These are phyloP conservation scores for Rhododendron griersonianum DNA, from an alignment of 148 eudicot genomes.

Conservation along the genomic window DNA sequence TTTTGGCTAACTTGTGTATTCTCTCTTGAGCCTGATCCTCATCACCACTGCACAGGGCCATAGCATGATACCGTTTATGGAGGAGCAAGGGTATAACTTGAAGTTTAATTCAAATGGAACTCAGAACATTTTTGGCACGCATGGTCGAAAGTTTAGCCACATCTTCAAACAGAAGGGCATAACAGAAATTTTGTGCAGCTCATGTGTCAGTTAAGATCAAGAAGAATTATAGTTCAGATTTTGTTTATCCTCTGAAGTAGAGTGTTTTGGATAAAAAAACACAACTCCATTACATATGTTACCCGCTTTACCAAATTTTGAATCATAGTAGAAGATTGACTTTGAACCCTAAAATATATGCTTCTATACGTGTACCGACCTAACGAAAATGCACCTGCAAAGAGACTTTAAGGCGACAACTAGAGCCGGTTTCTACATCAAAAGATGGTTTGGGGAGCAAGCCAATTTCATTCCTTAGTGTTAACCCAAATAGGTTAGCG, in stretches of 20 bases:
- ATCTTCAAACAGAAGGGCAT: not conserved
- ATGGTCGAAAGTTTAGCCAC: not conserved
- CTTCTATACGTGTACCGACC: not conserved
- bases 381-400: not conserved
- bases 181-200: not conserved
- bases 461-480: not conserved
- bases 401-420: not conserved
- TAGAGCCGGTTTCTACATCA: not conserved
- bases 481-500: not conserved
- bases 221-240: not conserved
- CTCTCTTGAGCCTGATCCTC: slow-evolving; percentile 99
- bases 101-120: slow-evolving; percentile 5
- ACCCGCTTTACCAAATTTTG: not conserved
- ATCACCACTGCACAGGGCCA: slow-evolving; percentile 70
- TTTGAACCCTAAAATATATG: not conserved
- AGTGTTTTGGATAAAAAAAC: not conserved
- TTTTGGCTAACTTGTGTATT: slow-evolving; percentile 84
- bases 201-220: not conserved
- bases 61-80: slow-evolving; percentile 6
- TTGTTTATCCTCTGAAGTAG: not conserved
- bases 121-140: not conserved
- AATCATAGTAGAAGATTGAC: not conserved
- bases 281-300: not conserved
- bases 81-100: not conserved
- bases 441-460: not conserved